Base-by-base conservation (phyloP, 1,284 basidiomycete species). In the Volvariella volvacea region DNA sequence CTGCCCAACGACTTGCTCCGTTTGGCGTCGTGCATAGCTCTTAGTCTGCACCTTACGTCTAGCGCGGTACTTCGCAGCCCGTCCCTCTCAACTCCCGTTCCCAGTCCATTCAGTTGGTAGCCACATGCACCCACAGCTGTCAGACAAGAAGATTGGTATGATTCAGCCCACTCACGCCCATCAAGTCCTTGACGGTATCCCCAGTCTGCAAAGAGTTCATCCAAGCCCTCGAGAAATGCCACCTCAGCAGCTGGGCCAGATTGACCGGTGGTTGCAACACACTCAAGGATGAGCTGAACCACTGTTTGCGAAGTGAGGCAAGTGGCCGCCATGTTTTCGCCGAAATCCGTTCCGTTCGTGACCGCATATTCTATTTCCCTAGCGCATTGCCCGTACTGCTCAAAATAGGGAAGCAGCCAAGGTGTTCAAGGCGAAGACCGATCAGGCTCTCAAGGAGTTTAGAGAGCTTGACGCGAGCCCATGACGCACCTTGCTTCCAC, bases 261-360 rank as follows among this genome's bases (percentile, higher is more conserved):
- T 72, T 82, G 50, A 76, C 78, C 2, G 84, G 84, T 15, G 74
- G 70, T 20, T 92, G 90, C 61, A 92, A 92, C 58, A 64, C 62
- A 43, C 71, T 76, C 42, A 91, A 91, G 64, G 64, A 76, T 42
- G 74, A 78, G 41, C 67, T 92, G 54, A 87, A 85, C 54, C 65
- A 73, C 52, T 92, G 89, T 67, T 68, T 92, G 40, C 73, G 81
- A 44, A 66, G 76, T 63, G 88, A 92, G 78, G 89, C 89, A 34
- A 33, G 34, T 15, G 14, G n/a, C 15, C 30, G 20, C 7, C 17
- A 14, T 39, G 41, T 39, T 12, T 39, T 22, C 33, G 10, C 25
- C 25, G 25, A 28, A 6, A 12, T n/a, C 6, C 37, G 8, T 28
- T 7, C 16, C 22, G 12, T 7, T 6, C n/a, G 7, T 22, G 15